Evolutionary conservation across 805 yeast species (phyloP), one percentile per base, ranked within the genome.

Genomic region (Candida khao-thaluensis): DNA sequence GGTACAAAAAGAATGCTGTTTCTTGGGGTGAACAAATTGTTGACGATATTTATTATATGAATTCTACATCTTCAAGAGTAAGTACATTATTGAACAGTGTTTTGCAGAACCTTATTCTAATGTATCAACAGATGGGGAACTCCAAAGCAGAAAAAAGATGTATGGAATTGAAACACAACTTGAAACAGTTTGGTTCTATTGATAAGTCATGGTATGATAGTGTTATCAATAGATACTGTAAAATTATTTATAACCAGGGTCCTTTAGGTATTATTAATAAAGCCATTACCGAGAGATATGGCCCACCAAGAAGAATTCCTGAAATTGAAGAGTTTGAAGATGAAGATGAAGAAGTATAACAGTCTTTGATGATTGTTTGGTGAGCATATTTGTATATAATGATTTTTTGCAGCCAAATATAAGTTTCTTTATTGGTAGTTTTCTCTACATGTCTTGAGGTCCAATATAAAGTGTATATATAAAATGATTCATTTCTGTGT

Each of bases 221-320:
- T 24, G 39, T 60, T 18, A 48, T 66, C 14, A 54, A 52, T 40
- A 46, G 69, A 16, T 60, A 63, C 43, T 59, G 70, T 37, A 62
- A 56, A 36, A 66, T 66, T 35, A 65, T 69, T 24, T 68, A 66
- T 51, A 48, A 58, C 44, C 54, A 53, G 34, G 74, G 74, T 1
- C 74, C 74, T 1, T 51, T 69, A 30, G 74, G 72, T 3, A 53
- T 69, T 16, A 45, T 69, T 15, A 71, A 64, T 38, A 69, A 66
- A 47, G 66, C 63, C 2, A 47, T 69, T 26, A 44, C 50, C 5
- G 74, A 69, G 43, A 50, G 74, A 30, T 59, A 64, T 37, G 72
- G 72, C 0, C 56, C 54, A 5, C 60, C 67, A 1, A 51, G 52
- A 32, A 48, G 58, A 22, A 41, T 66, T 4, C 64, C 60, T 8